Conservation (phyloP, 805 yeast species). For the Jamesozyma gamospora region DNA sequence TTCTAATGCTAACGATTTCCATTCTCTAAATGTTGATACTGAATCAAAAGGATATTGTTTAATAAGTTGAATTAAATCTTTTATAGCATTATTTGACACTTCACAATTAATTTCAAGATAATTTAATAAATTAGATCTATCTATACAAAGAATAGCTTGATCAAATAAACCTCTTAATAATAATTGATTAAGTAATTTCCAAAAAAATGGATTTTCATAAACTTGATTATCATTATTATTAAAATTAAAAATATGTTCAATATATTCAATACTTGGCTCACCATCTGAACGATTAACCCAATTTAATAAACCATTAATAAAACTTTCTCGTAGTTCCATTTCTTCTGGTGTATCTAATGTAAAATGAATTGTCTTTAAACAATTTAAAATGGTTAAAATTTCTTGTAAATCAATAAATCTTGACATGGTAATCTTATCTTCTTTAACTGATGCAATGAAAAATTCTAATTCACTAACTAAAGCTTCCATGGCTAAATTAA, state of each 20-base stretch:
- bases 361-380: conserved; percentile 43
- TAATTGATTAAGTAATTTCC: conserved; percentile 51
- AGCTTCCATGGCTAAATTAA: conserved; percentile 30
- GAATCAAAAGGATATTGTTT: conserved; percentile 30
- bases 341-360: conserved; percentile 23
- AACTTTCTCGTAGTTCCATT: conserved; percentile 27
- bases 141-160: conserved; percentile 37
- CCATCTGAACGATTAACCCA: conserved; percentile 69
- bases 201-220: conserved; percentile 37
- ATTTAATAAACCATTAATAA: conserved; percentile 37
- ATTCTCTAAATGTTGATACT: conserved; percentile 27
- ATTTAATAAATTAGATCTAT: conserved; percentile 15
- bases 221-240: conserved; percentile 31
- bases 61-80: conserved; percentile 28
- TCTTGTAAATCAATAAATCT: conserved; percentile 35
- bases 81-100: conserved; percentile 21
- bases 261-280: conserved; percentile 46
- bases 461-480: conserved; percentile 28
- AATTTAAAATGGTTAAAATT: conserved; percentile 43
- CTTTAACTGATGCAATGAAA: conserved; percentile 26
- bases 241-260: conserved; percentile 34
- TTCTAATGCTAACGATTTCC: conserved; percentile 29
- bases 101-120: conserved; percentile 16
- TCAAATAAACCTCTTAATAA: conserved; percentile 51
- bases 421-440: conserved; percentile 20